Conservation (phyloP, 345 rosid genomes). For the Salix koriyanagi region DNA sequence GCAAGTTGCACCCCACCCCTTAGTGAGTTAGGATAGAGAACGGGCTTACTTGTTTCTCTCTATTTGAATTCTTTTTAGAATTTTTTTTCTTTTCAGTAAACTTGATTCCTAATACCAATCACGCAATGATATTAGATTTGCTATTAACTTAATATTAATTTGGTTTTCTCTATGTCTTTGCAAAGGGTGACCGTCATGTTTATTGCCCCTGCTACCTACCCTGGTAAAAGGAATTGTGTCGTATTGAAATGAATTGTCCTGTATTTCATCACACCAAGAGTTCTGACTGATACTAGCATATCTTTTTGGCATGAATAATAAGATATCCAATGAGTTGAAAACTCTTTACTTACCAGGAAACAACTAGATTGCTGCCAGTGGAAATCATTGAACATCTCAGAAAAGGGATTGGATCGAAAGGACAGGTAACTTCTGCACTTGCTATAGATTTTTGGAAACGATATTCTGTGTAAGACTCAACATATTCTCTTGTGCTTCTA, state of each 20-base stretch:
- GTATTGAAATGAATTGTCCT: background rate
- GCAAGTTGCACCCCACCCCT: background rate
- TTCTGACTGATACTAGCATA: background rate
- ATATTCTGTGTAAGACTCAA: background rate
- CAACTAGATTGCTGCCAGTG: conserved; percentile 49
- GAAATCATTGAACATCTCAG: conserved; percentile 89
- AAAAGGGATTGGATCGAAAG: conserved; percentile 62
- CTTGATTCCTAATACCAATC: background rate
- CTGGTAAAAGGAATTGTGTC: background rate
- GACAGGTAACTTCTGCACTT: conserved; percentile 54
- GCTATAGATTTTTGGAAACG: conserved; percentile 2
- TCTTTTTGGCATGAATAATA: background rate
- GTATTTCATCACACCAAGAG: background rate
- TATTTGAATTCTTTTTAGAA: conserved; percentile 1
- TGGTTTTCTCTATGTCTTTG: background rate
- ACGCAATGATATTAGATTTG: background rate
- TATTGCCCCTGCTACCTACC: background rate
- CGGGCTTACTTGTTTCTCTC: background rate
- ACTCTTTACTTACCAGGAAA: conserved; percentile 44
- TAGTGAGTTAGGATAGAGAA: background rate
- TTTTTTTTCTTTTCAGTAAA: background rate
- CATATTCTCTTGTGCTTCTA: background rate
- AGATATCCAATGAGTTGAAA: background rate
- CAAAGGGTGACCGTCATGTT: background rate
- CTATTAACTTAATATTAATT: background rate